Base-by-base conservation (phyloP, 108 stramenopile species). In the Cyclotella atomus region DNA sequence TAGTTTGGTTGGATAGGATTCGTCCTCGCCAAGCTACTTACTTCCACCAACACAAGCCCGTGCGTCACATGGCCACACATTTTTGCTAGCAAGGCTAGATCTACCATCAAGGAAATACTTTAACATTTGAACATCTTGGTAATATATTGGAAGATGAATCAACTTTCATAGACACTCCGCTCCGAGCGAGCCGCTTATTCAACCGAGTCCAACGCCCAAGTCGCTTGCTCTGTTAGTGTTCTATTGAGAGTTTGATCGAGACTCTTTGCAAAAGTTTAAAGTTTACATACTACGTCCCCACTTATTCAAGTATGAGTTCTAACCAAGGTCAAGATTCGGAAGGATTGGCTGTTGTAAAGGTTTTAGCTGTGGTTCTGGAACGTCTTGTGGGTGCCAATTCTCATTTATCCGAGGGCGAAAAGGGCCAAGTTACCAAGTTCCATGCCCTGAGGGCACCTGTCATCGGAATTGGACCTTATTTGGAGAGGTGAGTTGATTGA, bases 381-480 rank as follows among this genome's bases (percentile, higher is more conserved):
- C 83, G 95, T 60, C 81, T 95, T 12, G 90, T 93, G 2, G 34
- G 59, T 29, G 83, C 91, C 49, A 95, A 93, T 63, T 65, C 85
- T 20, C 59, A 68, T 45, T 66, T 91, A 10, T 79, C 91, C 0
- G 71, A 66, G 55, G 54, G 77, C 52, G 87, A 89, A 54, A 87
- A 89, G 7, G 91, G 89, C 2, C 85, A 91, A 66, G 70, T 98
- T 20, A 99, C 97, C 44, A 95, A 96, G 68, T 99, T 99, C 76
- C 97, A 98, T 63, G 97, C 97, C 17, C 85, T 97, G 52, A 87
- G 93, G 55, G 91, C 97, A 7, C 98, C 98, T 12, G 89, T 85
- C 12, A 99, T 99, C 59, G 83, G 88, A 29, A 87, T 99, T 21
- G 77, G 84, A 29, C 89, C 91, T 53, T 99, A 99, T 75, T 78